Conservation (phyloP, 2,329 filamentous ascomycete species). For the Hymenoscyphus salicellus region DNA sequence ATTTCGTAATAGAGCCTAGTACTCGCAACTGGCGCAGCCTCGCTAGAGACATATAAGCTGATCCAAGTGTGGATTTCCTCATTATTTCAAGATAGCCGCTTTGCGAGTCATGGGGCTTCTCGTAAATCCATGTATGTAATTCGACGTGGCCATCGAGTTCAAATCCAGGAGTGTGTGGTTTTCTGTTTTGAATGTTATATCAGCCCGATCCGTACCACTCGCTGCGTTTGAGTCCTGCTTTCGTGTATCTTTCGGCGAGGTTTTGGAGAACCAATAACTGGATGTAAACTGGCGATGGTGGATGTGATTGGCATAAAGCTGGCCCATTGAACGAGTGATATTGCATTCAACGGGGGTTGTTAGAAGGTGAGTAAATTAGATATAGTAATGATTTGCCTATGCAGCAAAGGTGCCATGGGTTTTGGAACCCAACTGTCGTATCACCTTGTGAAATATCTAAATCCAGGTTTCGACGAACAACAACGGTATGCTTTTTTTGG, state of each 20-base stretch:
- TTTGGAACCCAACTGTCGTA: slow-evolving; percentile 64
- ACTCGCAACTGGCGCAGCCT: too few species aligned
- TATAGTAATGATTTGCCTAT: slow-evolving; percentile 33
- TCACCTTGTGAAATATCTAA: slow-evolving; percentile 62
- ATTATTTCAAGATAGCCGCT: slow-evolving; percentile 53
- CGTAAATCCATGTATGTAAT: slow-evolving; percentile 74
- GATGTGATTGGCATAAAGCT: slow-evolving; percentile 56
- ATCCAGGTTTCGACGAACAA: slow-evolving; percentile 63
- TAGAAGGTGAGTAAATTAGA: slow-evolving; percentile 44
- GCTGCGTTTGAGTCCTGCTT: slow-evolving; percentile 44
- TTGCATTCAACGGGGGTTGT: slow-evolving; percentile 61
- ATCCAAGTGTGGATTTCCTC: too few species aligned
- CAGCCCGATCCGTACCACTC: slow-evolving; percentile 59
- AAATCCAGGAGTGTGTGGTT: slow-evolving; percentile 71
- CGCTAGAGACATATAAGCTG: too few species aligned
- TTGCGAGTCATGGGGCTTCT: slow-evolving; percentile 72
- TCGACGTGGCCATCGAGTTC: slow-evolving; percentile 68
- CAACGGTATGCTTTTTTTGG: slow-evolving; percentile 54
- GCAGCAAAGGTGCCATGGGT: slow-evolving; percentile 49
- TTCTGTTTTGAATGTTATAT: slow-evolving; percentile 58
- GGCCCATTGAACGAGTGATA: slow-evolving; percentile 60
- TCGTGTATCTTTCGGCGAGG: slow-evolving; percentile 51
- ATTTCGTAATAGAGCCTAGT: too few species aligned
- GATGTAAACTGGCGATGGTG: slow-evolving; percentile 49
- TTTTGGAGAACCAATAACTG: slow-evolving; percentile 58